Percentiles rank a stretch among this genome's conserved stretches.
These are phyloP conservation scores for Tuber microsphaerosporum DNA, from an alignment of 495 filamentous ascomycete genomes.

Conservation along the genomic window DNA sequence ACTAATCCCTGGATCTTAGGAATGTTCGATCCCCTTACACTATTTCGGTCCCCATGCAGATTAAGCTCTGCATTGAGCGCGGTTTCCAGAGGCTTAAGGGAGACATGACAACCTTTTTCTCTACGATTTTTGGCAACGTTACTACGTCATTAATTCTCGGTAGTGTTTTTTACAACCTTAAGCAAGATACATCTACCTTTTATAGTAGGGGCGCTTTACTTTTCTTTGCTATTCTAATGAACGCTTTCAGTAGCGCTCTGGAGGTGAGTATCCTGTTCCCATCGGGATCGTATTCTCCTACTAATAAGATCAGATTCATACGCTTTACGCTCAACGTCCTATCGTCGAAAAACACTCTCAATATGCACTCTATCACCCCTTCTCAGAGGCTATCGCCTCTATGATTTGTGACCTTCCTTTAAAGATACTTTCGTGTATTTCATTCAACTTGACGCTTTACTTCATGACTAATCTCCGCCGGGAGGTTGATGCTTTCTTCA, in stretches of 20 bases:
- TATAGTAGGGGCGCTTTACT: constrained; percentile 73
- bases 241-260: constrained; percentile 69
- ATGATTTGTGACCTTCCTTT: constrained; percentile 72
- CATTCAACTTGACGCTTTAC: constrained; percentile 68
- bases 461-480: constrained; percentile 78
- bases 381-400: constrained; percentile 75
- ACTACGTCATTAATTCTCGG: constrained; percentile 70
- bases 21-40: constrained; percentile 68
- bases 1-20: constrained; percentile 27
- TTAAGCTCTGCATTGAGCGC: constrained; percentile 65
- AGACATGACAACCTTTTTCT: constrained; percentile 65
- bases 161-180: constrained; percentile 73
- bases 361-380: constrained; percentile 89
- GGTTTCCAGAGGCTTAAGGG: constrained; percentile 63
- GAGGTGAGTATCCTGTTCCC: constrained; percentile 49
- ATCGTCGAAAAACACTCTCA: constrained; percentile 88
- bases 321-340: constrained; percentile 74
- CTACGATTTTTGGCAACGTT: constrained; percentile 64
- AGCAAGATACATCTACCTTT: constrained; percentile 58
- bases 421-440: constrained; percentile 48
- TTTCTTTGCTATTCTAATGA: constrained; percentile 83
- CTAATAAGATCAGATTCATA: constrained; percentile 53
- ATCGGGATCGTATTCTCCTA: constrained; percentile 12
- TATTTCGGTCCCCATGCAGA: constrained; percentile 62
- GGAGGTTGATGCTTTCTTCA: constrained; percentile 72